Base-by-base conservation (phyloP, 305 asterid species). In the Petunia hybrid region DNA sequence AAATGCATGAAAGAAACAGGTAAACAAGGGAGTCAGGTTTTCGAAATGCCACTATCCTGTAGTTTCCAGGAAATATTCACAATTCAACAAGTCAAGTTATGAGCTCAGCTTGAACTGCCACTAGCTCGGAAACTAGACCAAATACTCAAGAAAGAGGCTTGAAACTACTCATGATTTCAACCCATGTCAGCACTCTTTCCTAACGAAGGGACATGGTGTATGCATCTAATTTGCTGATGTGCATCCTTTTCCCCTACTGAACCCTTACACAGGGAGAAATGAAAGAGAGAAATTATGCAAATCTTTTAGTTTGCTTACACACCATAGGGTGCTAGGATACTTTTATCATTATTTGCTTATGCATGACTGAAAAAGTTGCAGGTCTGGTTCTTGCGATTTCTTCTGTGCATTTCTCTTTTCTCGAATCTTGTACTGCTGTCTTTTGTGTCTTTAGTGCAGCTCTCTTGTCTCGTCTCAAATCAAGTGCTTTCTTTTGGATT, bases 31-130 rank as follows among this genome's bases (percentile, higher is more conserved):
- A 22, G 31, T 22, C 31, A 22, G 61, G 61, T 71, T 48, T 12
- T 71, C 60, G 6, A 70, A 31, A 31, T 46, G 16, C 77, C 46
- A 31, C 43, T 48, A 10, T 46, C 43, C 46, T 70, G 77, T 46
- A 0, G 16, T 70, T 70, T 6, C 45, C 77, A 9, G 5, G 77
- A 31, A 70, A 10, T 70, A 70, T 70, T 70, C 77, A 5, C 60
- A 10, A 70, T 31, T 45, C 41, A 70, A 57, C 9, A 22, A 46
- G 43, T 70, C 60, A 31, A 46, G 31, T 4, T 39, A 2, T 39
- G 73, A 40, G 12, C 73, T 66, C 73, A 66, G 31, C 73, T 66
- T 7, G 46, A 66, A 66, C 73, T 66, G 35, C 51, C 48, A 66
- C 51, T 41, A 66, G 13, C 51, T 8, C 40, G 36, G 73, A 14